Conservation (phyloP, 2,329 filamentous ascomycete species). For the Phialophora tarda region DNA sequence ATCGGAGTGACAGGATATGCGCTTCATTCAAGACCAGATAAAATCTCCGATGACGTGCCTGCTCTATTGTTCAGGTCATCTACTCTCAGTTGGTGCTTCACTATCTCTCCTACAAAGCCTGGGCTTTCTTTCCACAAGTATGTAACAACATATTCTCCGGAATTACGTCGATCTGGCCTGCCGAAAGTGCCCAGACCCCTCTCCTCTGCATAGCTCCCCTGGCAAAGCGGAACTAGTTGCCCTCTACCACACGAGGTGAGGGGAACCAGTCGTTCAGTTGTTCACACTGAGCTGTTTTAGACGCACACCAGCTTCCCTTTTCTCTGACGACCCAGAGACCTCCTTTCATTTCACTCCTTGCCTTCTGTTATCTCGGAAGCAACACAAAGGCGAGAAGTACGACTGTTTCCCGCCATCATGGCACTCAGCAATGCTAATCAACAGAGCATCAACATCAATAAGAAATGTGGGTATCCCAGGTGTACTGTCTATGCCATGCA, state of each 20-base stretch:
- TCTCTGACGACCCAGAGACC: neutral
- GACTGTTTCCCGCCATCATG: conserved; percentile 2
- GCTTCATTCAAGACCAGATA: neutral
- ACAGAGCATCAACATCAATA: neutral
- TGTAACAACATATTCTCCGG: neutral
- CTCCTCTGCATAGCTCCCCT: neutral
- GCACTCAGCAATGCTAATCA: neutral
- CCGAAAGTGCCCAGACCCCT: neutral
- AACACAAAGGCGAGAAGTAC: neutral
- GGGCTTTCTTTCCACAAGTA: neutral
- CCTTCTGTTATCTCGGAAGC: neutral
- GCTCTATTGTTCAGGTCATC: neutral
- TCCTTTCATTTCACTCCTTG: neutral
- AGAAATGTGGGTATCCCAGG: neutral
- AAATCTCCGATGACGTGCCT: neutral
- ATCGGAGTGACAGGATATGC: neutral
- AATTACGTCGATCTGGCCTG: neutral
- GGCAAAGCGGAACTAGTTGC: neutral
- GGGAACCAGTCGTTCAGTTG: neutral
- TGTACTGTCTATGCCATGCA: neutral
- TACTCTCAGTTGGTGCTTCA: neutral
- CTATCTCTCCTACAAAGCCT: neutral
- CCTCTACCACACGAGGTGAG: neutral
- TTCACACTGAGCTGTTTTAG: neutral
- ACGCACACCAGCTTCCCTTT: neutral